These are phyloP conservation scores for Brassica balearica DNA, from an alignment of 441 rosid species.

Conservation along the genomic window DNA sequence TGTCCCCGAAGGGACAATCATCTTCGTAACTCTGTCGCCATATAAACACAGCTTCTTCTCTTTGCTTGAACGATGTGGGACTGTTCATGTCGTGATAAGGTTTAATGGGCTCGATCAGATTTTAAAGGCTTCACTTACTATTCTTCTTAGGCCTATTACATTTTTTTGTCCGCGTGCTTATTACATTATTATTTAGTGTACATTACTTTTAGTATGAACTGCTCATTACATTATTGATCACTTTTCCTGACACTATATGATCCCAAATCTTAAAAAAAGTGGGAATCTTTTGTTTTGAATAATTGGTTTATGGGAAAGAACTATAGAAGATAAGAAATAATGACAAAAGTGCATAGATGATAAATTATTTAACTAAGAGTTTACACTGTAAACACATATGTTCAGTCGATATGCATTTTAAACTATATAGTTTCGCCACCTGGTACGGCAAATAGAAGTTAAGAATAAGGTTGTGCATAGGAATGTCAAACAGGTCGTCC, in stretches of 20 bases:
- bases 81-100: neutral
- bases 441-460: slow-evolving; percentile 13
- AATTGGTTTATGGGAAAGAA: slow-evolving; percentile 22
- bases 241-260: slow-evolving; percentile 16
- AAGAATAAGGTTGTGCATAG: slow-evolving; percentile 30
- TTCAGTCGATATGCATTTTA: slow-evolving; percentile 16
- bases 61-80: neutral
- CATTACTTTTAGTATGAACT: neutral
- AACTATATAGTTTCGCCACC: slow-evolving; percentile 5
- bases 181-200: neutral
- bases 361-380: neutral
- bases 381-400: slow-evolving; percentile 16
- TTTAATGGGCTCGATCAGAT: slow-evolving; percentile 2
- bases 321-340: slow-evolving; percentile 3
- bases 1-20: slow-evolving; percentile 10
- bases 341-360: slow-evolving; percentile 4
- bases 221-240: slow-evolving; percentile 2
- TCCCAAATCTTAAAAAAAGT: slow-evolving; percentile 4
- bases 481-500: too few species aligned
- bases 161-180: neutral
- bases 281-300: slow-evolving; percentile 12
- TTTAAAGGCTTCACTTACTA: neutral
- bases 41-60: neutral
- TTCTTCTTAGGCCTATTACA: neutral
- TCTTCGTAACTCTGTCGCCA: neutral